phyloP scores from a whole-genome alignment of 2,329 filamentous ascomycete genomes.

The Aspergillus brunneoviolaceus region DNA sequence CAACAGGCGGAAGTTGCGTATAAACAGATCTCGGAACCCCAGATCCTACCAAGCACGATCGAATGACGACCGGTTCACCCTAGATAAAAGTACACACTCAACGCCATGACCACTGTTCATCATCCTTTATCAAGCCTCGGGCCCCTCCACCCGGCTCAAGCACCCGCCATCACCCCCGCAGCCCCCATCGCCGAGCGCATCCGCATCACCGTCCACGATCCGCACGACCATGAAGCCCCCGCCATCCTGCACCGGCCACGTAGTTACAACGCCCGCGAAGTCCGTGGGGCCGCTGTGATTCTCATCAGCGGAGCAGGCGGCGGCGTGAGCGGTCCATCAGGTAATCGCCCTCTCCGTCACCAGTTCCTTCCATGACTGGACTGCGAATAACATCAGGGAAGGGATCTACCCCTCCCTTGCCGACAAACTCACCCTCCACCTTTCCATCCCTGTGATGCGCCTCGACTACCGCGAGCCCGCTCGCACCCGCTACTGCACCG shows the following conservation, averaged over 20 bases:
- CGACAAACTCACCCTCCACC: slow-evolving; percentile 42
- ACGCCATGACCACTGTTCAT: not conserved
- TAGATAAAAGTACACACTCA: not conserved
- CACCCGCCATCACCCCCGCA: not conserved
- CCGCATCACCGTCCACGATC: slow-evolving; percentile 22
- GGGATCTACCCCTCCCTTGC: slow-evolving; percentile 42
- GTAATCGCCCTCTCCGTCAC: slow-evolving; percentile 14
- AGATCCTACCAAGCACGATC: not conserved
- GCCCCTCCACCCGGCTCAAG: not conserved
- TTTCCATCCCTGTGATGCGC: slow-evolving; percentile 40
- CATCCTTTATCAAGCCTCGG: not conserved
- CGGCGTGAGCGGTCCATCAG: slow-evolving; percentile 42
- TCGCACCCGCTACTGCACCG: slow-evolving; percentile 34
- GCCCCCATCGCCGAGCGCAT: not conserved
- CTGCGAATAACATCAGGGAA: not conserved
- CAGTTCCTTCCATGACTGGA: not conserved
- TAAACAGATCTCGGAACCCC: not conserved
- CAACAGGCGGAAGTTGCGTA: not conserved
- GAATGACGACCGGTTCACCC: not conserved
- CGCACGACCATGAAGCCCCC: slow-evolving; percentile 23
- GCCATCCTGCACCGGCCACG: slow-evolving; percentile 35
- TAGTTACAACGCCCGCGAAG: slow-evolving; percentile 20
- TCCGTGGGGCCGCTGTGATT: slow-evolving; percentile 25
- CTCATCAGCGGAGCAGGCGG: slow-evolving; percentile 38
- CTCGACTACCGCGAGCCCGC: slow-evolving; percentile 45